Evolutionary conservation across 2,329 filamentous ascomycete species (phyloP), one percentile per base, ranked within the genome.

Genomic region (Trichoderma asperellum): DNA sequence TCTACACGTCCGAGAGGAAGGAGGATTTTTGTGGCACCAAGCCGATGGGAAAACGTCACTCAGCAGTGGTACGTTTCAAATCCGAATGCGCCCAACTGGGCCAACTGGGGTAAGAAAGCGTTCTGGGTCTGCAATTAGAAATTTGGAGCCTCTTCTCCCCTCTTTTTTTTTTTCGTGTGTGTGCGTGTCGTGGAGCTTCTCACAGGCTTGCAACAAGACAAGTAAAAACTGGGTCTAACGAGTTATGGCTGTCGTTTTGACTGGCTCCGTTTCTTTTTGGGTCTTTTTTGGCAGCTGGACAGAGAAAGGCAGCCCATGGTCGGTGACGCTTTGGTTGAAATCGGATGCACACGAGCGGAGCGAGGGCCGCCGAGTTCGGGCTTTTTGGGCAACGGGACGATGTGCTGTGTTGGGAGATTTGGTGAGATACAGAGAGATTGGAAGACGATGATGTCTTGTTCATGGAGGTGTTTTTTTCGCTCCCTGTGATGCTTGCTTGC

Each of bases 121-220:
- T 66, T 49, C 63, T 66, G 37, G 63, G 63, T 58, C 63, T 66
- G 63, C 63, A 66, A 47, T n/a, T 58, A 55, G 63, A 66, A 66
- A 66, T 58, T 66, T 53, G 63, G 32, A 29, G 27, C 62, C 62
- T 37, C 62, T 12, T 4, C 47, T 12, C 21, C 24, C 62, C 40
- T 16, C 40, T 43, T 43, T 43, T n/a, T n/a, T 10, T 12, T 40
- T 16, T 43, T 5, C 4, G 16, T 43, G 37, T 43, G 37, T 43
- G 40, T 43, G 37, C 14, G 37, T 43, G 24, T 57, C 63, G 53
- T 58, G 63, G 57, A 68, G 32, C 66, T 62, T 60, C 57, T 68
- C 47, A 60, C 52, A 52, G 52, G 47, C 40, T 18, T 43, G 37
- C 16, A 43, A 43, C 16, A 43, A 43, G 40, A n/a, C 40, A n/a